phyloP scores from a whole-genome alignment of 192 early-diverging fungal species.

The Thamnidium elegans region DNA sequence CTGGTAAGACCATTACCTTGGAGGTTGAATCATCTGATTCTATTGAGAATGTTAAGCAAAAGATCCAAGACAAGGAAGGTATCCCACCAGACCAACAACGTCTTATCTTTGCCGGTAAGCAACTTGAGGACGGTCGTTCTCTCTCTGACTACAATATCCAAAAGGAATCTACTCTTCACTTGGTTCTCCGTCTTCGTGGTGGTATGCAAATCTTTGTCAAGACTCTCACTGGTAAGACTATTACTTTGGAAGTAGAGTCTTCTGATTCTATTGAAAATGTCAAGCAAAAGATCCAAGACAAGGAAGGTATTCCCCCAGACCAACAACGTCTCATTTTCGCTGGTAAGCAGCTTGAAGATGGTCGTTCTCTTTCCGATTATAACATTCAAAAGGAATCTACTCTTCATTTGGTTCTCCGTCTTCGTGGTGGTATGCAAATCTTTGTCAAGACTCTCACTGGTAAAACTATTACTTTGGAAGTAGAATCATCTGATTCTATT shows the following conservation, averaged over 20 bases:
- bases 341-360: slow-evolving; percentile 80
- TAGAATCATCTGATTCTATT: slow-evolving; percentile 32
- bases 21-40: slow-evolving; percentile 76
- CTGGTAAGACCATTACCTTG: slow-evolving; percentile 96
- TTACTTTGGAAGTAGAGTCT: slow-evolving; percentile 89
- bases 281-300: slow-evolving; percentile 93
- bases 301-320: slow-evolving; percentile 89
- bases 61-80: slow-evolving; percentile 98
- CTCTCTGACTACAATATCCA: slow-evolving; percentile 79
- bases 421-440: slow-evolving; percentile 67
- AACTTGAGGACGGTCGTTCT: slow-evolving; percentile 72
- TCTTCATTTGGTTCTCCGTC: slow-evolving; percentile 71
- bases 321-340: slow-evolving; percentile 80
- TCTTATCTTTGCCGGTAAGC: slow-evolving; percentile 79
- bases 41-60: slow-evolving; percentile 80
- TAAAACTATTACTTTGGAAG: slow-evolving; percentile 32
- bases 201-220: slow-evolving; percentile 79
- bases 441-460: slow-evolving; percentile 37
- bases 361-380: slow-evolving; percentile 67
- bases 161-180: slow-evolving; percentile 77
- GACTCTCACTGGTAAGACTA: slow-evolving; percentile 95
- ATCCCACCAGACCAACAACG: slow-evolving; percentile 83
- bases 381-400: slow-evolving; percentile 85
- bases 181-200: slow-evolving; percentile 79
- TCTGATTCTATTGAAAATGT: slow-evolving; percentile 75